A percentile compares a stretch with the other conserved stretches of the same genome.
phyloP scores from a whole-genome alignment of 345 rosid genomes.

The Boechera divaricarpa region DNA sequence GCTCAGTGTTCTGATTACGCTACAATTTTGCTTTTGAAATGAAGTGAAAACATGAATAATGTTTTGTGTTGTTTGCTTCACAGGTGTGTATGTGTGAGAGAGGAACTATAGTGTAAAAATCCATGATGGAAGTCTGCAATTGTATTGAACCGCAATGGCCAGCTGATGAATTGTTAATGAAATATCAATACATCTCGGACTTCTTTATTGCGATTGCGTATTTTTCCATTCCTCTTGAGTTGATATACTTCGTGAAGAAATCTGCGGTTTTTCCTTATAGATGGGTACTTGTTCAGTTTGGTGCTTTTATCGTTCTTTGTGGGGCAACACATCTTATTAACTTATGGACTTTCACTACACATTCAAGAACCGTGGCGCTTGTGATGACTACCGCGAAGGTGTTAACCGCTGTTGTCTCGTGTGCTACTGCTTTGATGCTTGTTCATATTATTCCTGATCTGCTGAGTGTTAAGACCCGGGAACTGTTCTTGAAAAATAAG shows the following conservation, averaged over 20 bases:
- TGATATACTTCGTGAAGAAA: constrained; percentile 96
- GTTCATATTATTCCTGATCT: constrained; percentile 97
- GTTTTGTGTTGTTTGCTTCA: constrained; percentile 10
- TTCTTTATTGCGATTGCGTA: constrained; percentile 98
- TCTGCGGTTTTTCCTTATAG: constrained; percentile 89
- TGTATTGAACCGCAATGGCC: constrained; percentile 97
- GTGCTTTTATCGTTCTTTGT: constrained; percentile 98
- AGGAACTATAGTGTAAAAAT: constrained; percentile 23
- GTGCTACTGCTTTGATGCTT: constrained; percentile 95
- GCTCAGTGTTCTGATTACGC: neutral
- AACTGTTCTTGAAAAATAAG: constrained; percentile 85
- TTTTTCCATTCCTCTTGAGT: constrained; percentile 94
- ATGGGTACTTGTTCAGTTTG: constrained; percentile 99
- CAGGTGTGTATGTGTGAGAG: constrained; percentile 45
- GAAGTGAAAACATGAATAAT: neutral
- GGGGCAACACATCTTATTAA: constrained; percentile 96
- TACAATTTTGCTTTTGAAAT: neutral
- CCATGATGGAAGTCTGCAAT: constrained; percentile 78
- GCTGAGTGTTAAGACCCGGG: constrained; percentile 90
- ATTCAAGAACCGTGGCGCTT: constrained; percentile 73
- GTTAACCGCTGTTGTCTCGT: constrained; percentile 87
- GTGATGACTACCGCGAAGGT: constrained; percentile 87
- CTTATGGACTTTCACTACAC: constrained; percentile 86
- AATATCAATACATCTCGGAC: constrained; percentile 97
- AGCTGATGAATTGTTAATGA: constrained; percentile 91